Percentiles rank a stretch among this genome's conserved stretches.
phyloP scores from a whole-genome alignment of 176 grass and related monocot species.

The Aegilops bicornis region DNA sequence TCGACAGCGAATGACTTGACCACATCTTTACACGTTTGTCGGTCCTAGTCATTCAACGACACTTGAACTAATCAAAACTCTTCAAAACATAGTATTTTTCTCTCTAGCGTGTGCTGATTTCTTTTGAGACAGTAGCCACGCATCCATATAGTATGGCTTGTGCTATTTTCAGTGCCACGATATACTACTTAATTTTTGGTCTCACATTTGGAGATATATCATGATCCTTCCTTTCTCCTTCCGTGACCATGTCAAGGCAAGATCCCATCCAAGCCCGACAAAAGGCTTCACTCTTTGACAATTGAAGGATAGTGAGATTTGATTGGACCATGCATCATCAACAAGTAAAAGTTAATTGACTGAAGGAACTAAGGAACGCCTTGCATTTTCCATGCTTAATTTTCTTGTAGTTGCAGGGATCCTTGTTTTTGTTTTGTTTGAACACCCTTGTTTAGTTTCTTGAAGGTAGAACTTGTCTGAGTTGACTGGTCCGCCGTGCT shows the following conservation, averaged over 20 bases:
- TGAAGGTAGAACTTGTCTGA: neutral
- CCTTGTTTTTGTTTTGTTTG: neutral
- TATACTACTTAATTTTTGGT: neutral
- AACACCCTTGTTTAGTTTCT: neutral
- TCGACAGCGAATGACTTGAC: conserved; percentile 34
- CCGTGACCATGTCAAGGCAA: conserved; percentile 5
- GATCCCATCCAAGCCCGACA: conserved; percentile 21
- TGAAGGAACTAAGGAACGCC: no score
- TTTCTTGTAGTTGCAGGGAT: neutral
- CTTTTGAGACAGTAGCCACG: no score
- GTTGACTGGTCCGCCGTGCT: neutral
- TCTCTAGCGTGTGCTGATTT: no score
- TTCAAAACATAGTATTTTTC: neutral
- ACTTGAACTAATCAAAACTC: conserved; percentile 6
- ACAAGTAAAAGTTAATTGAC: neutral
- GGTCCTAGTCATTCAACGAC: conserved; percentile 48
- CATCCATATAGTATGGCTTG: neutral
- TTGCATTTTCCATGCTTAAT: neutral
- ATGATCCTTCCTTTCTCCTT: neutral
- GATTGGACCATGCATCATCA: neutral
- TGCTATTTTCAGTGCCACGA: neutral
- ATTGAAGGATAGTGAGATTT: neutral
- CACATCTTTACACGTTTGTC: conserved; percentile 29
- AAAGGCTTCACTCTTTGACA: conserved; percentile 12
- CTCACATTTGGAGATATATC: conserved; percentile 2